Base-by-base conservation (phyloP, 2,329 filamentous ascomycete genomes). In the Aspergillus brunneoviolaceus region DNA sequence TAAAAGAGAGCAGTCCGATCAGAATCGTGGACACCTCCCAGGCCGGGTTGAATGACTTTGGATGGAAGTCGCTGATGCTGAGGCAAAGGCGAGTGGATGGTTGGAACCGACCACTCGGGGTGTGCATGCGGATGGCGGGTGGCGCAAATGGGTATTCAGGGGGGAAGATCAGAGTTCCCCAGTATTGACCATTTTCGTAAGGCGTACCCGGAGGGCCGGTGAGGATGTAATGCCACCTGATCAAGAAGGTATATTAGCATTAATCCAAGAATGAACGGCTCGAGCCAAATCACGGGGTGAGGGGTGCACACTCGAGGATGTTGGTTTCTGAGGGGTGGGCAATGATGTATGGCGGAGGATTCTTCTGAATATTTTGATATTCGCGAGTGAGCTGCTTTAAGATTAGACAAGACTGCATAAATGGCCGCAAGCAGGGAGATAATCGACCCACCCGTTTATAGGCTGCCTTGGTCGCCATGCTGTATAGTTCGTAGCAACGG, bases 1-100 rank as follows among this genome's bases (percentile, higher is more conserved):
- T 99, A 78, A 99, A 99, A 45, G 90, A 96, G 63, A 98, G 82
- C 29, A 99, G 85, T 10, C 95, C 95, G 58, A 96, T 96, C 16
- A 99, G 81, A 65, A 99, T 99, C 0, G 95, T 99, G 57, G 90
- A 94, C 7, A 99, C 95, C 72, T 96, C 94, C 95, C 95, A 99
- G 1, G 95, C 93, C 2, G 95, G 95, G 75, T 99, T 99, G 82
- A 98, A 99, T 29, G 90, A 94, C 76, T 96, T 96, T 4, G 95
- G 95, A 74, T 99, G 95, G 79, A 98, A 99, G 74, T 99, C 95
- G 69, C 89, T 94, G 71, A 99, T 99, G 72, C 91, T 96, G 51
- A 99, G 88, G 72, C 95, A 99, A 23, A 99, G 86, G 53, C 95
- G 87, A 14, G 92, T 93, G 1, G 90, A 95, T 2, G 93, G 92